phyloP scores from a whole-genome alignment of 2,329 filamentous ascomycete species.

The Aureobasidium melanogenum region DNA sequence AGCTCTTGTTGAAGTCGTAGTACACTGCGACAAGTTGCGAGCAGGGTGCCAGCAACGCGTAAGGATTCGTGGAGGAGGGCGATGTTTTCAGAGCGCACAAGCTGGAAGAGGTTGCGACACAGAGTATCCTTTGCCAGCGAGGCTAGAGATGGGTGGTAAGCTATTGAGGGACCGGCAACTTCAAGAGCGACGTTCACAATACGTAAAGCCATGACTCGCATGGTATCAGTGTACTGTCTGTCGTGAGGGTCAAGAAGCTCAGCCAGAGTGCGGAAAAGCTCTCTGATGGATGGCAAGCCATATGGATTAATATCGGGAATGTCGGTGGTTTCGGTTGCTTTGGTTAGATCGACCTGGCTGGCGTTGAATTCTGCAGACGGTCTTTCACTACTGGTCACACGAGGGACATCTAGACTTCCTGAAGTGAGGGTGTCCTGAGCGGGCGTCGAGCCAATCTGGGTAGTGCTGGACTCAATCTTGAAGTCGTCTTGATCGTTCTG shows the following conservation, averaged over 20 bases:
- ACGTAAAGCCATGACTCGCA: constrained; percentile 93
- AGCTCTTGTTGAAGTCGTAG: constrained; percentile 95
- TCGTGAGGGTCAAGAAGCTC: constrained; percentile 92
- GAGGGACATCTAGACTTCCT: constrained; percentile 13
- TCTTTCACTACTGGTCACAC: not conserved
- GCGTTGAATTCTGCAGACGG: constrained; percentile 19
- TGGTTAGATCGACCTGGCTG: constrained; percentile 36
- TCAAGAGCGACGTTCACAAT: constrained; percentile 97
- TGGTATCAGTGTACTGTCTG: constrained; percentile 81
- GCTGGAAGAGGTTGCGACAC: constrained; percentile 89
- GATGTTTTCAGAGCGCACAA: constrained; percentile 94
- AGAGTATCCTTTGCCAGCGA: constrained; percentile 84
- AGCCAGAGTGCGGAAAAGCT: constrained; percentile 87
- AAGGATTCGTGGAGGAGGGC: constrained; percentile 87
- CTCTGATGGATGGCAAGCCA: constrained; percentile 85
- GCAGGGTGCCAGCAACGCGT: constrained; percentile 79
- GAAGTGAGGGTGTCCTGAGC: constrained; percentile 10
- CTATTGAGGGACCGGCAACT: constrained; percentile 90
- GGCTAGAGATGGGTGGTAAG: constrained; percentile 80
- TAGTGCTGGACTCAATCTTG: constrained; percentile 63
- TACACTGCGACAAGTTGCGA: constrained; percentile 82
- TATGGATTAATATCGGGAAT: constrained; percentile 68
- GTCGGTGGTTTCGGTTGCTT: constrained; percentile 33
- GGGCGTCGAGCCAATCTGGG: constrained; percentile 1
- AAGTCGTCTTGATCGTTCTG: constrained; percentile 61